Base-by-base conservation (phyloP, 2,329 filamentous ascomycete species). In the Aspergillus sp. region DNA sequence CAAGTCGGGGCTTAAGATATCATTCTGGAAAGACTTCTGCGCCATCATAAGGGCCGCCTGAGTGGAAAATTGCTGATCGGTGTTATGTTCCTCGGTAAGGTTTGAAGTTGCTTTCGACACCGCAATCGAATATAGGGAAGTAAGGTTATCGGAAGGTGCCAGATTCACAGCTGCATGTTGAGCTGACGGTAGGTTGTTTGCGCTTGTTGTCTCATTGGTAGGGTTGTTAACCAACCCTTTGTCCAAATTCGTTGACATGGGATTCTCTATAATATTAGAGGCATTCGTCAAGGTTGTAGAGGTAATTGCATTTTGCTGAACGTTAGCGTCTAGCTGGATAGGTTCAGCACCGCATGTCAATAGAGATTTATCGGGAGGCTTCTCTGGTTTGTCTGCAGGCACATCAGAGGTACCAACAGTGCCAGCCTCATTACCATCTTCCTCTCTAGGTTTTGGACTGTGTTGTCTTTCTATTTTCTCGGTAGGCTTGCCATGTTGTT, bases 61-160 rank as follows among this genome's bases (percentile, higher is more conserved):
- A 0, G 76, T 78, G 0, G 75, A 77, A 24, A 77, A 64, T 12
- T 74, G 67, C 5, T 66, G 62, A 34, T 75, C 74, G 5, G 64
- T 63, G 46, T 65, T 69, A 20, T 58, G 64, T 30, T 68, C 63
- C 6, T 59, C 59, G 13, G 61, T 60, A 30, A 62, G 34, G 11
- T 63, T 65, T 4, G 64, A 54, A 44, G 63, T 57, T 30, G 51
- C 63, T 50, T 70, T 71, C 8, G 66, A 68, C 34, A 73, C 59
- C 17, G 69, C 67, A 5, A 75, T 77, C 7, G 76, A 77, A 54
- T 75, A 68, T 41, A 76, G 67, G 5, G 76, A 78, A 40, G 68
- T 70, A 17, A 71, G 47, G 39, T 70, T 68, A 57, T 71, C 70
- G n/a, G 68, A 66, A 3, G 68, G 55, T 5, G 62, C 69, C 20